These are phyloP conservation scores for Teunomyces atbi DNA, from an alignment of 805 yeast genomes.

Conservation along the genomic window DNA sequence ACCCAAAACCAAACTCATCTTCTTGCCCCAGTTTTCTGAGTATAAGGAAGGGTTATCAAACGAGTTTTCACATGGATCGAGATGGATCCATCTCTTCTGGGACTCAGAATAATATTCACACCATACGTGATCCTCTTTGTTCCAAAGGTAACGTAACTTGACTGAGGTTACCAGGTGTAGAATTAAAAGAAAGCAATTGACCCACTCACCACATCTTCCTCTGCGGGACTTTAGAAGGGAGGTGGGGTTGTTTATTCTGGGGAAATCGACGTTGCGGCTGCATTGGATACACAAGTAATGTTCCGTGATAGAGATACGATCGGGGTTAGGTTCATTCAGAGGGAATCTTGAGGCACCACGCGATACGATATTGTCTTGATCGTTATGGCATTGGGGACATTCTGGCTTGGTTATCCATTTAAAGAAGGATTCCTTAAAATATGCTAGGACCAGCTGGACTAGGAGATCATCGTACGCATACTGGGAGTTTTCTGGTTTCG, in stretches of 20 bases:
- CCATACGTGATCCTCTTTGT: slow-evolving; percentile 95
- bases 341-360: slow-evolving; percentile 31
- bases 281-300: slow-evolving; percentile 61
- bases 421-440: slow-evolving; percentile 75
- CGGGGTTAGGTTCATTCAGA: slow-evolving; percentile 36
- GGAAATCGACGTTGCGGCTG: slow-evolving; percentile 51
- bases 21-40: slow-evolving; percentile 86
- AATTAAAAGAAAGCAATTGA: slow-evolving; percentile 72
- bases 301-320: slow-evolving; percentile 59
- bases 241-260: slow-evolving; percentile 70
- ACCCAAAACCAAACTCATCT: slow-evolving; percentile 85
- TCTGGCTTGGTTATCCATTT: slow-evolving; percentile 75
- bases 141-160: slow-evolving; percentile 72
- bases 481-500: slow-evolving; percentile 5
- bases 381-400: slow-evolving; percentile 52
- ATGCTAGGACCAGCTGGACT: slow-evolving; percentile 31
- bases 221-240: slow-evolving; percentile 56
- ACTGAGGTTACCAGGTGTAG: slow-evolving; percentile 59
- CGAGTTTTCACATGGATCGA: slow-evolving; percentile 85
- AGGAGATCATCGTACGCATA: slow-evolving; percentile 35
- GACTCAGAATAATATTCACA: slow-evolving; percentile 74
- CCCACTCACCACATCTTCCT: slow-evolving; percentile 98
- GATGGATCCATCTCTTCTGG: slow-evolving; percentile 75
- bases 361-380: slow-evolving; percentile 33
- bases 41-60: slow-evolving; percentile 80